Base-by-base conservation (phyloP, 805 yeast species). In the Vanderwaltozyma tropicalis region DNA sequence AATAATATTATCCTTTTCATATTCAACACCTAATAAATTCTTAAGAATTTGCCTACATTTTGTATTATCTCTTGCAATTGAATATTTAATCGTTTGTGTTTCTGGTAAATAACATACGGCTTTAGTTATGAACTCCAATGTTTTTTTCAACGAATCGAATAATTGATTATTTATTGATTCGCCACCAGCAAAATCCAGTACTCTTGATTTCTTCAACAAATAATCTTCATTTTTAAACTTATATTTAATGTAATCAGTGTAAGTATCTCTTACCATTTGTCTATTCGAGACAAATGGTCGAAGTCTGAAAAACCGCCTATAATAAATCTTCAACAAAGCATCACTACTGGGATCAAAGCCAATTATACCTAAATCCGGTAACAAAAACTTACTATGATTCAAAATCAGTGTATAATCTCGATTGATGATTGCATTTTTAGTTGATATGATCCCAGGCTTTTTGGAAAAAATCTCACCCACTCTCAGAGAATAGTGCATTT, bases 141-240 rank as follows among this genome's bases (percentile, higher is more conserved):
- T 45, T 16, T 52, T 49, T 20, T 38, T 29, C 16, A 50, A 16
- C 40, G 31, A 31, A n/a, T 31, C 26, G 16, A n/a, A n/a, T n/a
- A n/a, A 28, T 31, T 21, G 12, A 30, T 28, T 39, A 32, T 33
- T 17, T 15, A 22, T 14, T 17, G 22, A 4, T 12, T 21, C 13
- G 22, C 11, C 27, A 18, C 27, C 6, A 9, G 24, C 28, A 41
- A 33, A 3, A 3, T 38, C 30, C 12, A 50, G 28, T 11, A 52
- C 43, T 8, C 45, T 26, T 1, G 34, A 31, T 24, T 53, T 38
- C 37, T 53, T 56, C 34, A 43, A 29, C 7, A 35, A 40, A 37
- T 49, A 55, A 37, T 57, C 41, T 39, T 59, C 63, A 12, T 41
- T 34, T 24, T 31, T 48, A 32, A 51, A 58, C 41, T 58, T 59